phyloP scores from a whole-genome alignment of 2,329 filamentous ascomycete species.

The Alternaria dauci region DNA sequence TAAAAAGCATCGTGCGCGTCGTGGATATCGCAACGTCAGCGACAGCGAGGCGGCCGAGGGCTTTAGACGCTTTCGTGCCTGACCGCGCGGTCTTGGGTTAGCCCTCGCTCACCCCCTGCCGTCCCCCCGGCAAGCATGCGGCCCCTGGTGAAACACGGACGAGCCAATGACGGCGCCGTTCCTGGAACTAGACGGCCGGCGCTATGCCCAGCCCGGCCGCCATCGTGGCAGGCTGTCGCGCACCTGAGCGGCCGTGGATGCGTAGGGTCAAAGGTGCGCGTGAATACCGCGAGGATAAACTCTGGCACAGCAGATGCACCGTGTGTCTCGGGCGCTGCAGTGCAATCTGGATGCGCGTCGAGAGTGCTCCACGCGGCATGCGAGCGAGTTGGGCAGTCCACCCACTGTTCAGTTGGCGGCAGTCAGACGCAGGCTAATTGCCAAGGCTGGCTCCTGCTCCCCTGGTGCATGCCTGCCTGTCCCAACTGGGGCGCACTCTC shows the following conservation, averaged over 20 bases:
- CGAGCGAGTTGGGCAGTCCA: too few species aligned
- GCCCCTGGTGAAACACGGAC: conserved; percentile 9
- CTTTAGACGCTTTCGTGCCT: conserved; percentile 1
- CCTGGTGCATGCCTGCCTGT: conserved; percentile 15
- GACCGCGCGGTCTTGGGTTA: conserved; percentile 16
- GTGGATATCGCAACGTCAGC: conserved; percentile 9
- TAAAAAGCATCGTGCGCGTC: conserved; percentile 9
- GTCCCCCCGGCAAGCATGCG: conserved; percentile 8
- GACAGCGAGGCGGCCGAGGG: not conserved
- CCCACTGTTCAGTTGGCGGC: not conserved
- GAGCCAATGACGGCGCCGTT: conserved; percentile 10
- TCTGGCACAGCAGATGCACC: conserved; percentile 3
- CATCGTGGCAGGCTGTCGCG: conserved; percentile 6
- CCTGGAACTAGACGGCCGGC: conserved; percentile 12
- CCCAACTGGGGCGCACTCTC: conserved; percentile 19
- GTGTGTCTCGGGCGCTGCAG: not conserved
- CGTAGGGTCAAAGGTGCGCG: not conserved
- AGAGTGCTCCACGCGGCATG: not conserved
- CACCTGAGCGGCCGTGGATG: not conserved
- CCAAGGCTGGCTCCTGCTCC: conserved; percentile 20
- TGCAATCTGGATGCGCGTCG: not conserved
- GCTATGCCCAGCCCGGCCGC: conserved; percentile 1
- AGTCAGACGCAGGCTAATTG: conserved; percentile 14
- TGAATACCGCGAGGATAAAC: not conserved
- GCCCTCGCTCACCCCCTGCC: conserved; percentile 5